Conservation (phyloP, 257 asterid genomes). For the Thymus quinquecostatus region DNA sequence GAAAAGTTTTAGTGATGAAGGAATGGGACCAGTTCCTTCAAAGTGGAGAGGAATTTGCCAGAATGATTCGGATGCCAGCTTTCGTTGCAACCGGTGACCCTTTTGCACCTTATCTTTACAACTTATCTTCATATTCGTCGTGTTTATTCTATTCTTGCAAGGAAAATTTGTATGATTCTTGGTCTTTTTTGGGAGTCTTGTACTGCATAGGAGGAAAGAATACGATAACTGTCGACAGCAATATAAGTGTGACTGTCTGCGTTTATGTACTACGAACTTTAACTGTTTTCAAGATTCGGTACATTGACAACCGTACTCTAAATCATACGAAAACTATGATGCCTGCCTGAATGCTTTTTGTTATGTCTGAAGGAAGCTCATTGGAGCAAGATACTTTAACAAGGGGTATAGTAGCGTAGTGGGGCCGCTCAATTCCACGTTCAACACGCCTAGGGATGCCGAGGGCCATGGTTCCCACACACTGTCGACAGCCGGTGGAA, state of each 20-base stretch:
- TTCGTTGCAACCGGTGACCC: constrained; percentile 77
- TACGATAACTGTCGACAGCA: background rate
- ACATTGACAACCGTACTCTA: background rate
- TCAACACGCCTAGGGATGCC: constrained; percentile 64
- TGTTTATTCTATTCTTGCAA: background rate
- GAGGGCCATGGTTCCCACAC: constrained; percentile 96
- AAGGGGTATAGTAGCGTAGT: constrained; percentile 66
- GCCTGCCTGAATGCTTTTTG: constrained; percentile 4
- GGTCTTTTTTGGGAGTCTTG: background rate
- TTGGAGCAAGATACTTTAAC: constrained; percentile 91
- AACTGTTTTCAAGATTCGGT: background rate
- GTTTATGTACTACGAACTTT: too few species aligned
- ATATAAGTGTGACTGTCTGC: too few species aligned
- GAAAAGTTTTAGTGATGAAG: constrained; percentile 76
- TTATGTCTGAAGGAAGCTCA: constrained; percentile 67
- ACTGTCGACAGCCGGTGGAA: constrained; percentile 93
- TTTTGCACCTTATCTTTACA: constrained; percentile 4
- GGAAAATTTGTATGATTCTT: background rate
- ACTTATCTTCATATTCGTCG: background rate
- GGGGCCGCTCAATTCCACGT: constrained; percentile 69
- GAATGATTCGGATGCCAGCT: constrained; percentile 57
- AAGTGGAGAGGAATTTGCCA: constrained; percentile 92
- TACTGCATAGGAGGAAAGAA: background rate
- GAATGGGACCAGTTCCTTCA: constrained; percentile 70
- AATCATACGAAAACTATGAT: background rate